These are phyloP conservation scores for Silene uniflora DNA, from an alignment of 148 eudicot genomes.

Conservation along the genomic window DNA sequence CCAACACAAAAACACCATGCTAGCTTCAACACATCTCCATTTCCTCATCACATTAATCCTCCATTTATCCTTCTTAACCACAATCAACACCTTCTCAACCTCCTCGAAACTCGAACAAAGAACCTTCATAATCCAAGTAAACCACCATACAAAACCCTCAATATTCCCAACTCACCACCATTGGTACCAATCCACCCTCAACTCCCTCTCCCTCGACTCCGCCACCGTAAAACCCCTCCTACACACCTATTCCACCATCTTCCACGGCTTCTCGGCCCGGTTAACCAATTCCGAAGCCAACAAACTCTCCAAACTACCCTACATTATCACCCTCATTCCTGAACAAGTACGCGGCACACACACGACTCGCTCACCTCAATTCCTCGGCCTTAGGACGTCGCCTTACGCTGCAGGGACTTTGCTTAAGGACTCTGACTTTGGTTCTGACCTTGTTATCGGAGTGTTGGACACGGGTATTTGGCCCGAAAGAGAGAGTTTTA, in stretches of 20 bases:
- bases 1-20: background rate
- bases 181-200: constrained; percentile 79
- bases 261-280: constrained; percentile 82
- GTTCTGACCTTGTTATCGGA: constrained; percentile 83
- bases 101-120: constrained; percentile 29
- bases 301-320: constrained; percentile 36
- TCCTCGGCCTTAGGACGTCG: constrained; percentile 51
- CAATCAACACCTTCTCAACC: constrained; percentile 23
- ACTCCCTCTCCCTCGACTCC: constrained; percentile 29
- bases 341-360: constrained; percentile 64
- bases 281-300: constrained; percentile 47
- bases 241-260: constrained; percentile 69
- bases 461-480: constrained; percentile 91
- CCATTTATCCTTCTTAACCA: background rate
- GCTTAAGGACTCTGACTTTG: constrained; percentile 79
- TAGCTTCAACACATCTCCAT: background rate
- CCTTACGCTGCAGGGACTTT: constrained; percentile 39
- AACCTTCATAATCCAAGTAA: constrained; percentile 73
- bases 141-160: constrained; percentile 59
- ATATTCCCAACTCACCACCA: constrained; percentile 66
- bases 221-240: constrained; percentile 28
- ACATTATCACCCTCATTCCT: constrained; percentile 55
- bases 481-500: constrained; percentile 77
- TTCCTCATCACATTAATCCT: background rate
- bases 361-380: constrained; percentile 82